Evolutionary conservation across 129 eudicot species (phyloP).

Genomic region (Dittrichia graveolens): DNA sequence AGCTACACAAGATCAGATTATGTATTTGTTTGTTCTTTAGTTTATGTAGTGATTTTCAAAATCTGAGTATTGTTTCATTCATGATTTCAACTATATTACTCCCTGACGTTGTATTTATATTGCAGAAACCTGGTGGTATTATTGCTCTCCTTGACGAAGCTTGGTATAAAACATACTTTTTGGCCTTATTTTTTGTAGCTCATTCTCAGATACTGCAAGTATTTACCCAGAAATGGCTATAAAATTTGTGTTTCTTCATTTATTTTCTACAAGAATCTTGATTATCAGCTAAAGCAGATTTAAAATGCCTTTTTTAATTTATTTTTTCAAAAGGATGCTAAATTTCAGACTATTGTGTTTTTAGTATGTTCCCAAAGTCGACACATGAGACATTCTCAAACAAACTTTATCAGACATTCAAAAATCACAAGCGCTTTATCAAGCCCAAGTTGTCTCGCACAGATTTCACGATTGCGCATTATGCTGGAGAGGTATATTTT

Average conservation of each 20-base stretch:
- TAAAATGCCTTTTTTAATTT: background rate
- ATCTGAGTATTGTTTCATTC: background rate
- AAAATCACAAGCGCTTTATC: conserved; percentile 76
- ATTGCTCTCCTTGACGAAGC: conserved; percentile 99
- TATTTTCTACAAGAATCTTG: conserved; percentile 6
- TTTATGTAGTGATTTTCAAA: conserved; percentile 13
- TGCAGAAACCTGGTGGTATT: conserved; percentile 99
- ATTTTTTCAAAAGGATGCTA: background rate
- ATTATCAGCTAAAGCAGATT: conserved; percentile 19
- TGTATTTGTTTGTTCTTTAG: conserved; percentile 1
- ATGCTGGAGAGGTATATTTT: conserved; percentile 90
- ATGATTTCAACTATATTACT: conserved; percentile 11
- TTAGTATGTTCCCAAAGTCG: conserved; percentile 99
- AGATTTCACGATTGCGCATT: conserved; percentile 85
- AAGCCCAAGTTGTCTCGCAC: conserved; percentile 97
- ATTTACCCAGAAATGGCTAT: background rate
- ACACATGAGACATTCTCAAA: conserved; percentile 90
- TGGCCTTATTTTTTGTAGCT: conserved; percentile 16
- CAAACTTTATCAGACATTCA: conserved; percentile 93
- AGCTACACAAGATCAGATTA: background rate
- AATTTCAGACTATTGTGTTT: conserved; percentile 11
- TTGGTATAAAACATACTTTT: conserved; percentile 54
- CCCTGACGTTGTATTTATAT: conserved; percentile 29
- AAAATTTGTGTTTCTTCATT: conserved; percentile 7
- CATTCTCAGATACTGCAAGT: no score